phyloP scores from a whole-genome alignment of 192 early-diverging fungal species.

The Irineochytrium annulatum region DNA sequence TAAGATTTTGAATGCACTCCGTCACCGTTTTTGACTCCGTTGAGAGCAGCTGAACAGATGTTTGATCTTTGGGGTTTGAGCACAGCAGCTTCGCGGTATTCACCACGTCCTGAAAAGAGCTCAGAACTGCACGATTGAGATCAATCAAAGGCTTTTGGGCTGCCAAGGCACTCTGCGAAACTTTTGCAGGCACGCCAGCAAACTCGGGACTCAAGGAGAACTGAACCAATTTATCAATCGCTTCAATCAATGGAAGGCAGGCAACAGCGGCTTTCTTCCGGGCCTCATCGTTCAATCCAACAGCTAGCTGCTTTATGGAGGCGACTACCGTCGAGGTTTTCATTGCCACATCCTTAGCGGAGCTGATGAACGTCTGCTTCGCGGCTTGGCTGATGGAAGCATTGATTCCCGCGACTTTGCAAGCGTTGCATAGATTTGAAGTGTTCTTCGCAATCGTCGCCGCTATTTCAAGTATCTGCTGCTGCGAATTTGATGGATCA shows the following conservation, averaged over 20 bases:
- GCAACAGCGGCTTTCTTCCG: slow-evolving; percentile 28
- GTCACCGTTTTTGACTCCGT: slow-evolving; percentile 22
- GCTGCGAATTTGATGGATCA: slow-evolving; percentile 31
- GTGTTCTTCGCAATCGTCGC: slow-evolving; percentile 46
- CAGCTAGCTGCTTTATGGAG: slow-evolving; percentile 45
- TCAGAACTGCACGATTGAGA: slow-evolving; percentile 27
- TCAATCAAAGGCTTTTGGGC: slow-evolving; percentile 42
- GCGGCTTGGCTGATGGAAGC: slow-evolving; percentile 13
- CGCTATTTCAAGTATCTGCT: slow-evolving; percentile 39
- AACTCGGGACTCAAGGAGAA: slow-evolving; percentile 38
- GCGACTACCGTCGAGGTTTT: slow-evolving; percentile 38
- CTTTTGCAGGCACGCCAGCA: slow-evolving; percentile 38
- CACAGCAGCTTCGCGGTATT: slow-evolving; percentile 38
- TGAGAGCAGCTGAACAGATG: slow-evolving; percentile 21
- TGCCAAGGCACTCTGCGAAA: slow-evolving; percentile 25
- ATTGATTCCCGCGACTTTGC: slow-evolving; percentile 36
- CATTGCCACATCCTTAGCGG: slow-evolving; percentile 43
- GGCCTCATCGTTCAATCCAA: slow-evolving; percentile 24
- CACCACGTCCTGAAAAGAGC: slow-evolving; percentile 30
- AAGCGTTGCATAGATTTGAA: slow-evolving; percentile 35
- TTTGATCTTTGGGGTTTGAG: slow-evolving; percentile 39
- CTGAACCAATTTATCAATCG: slow-evolving; percentile 35
- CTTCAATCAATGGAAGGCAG: slow-evolving; percentile 35
- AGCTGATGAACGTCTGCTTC: slow-evolving; percentile 37
- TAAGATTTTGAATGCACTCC: slow-evolving; percentile 29